Evolutionary conservation across 2,329 filamentous ascomycete species (phyloP), one percentile per base, ranked within the genome.

Genomic region (Ramichloridium luteum): DNA sequence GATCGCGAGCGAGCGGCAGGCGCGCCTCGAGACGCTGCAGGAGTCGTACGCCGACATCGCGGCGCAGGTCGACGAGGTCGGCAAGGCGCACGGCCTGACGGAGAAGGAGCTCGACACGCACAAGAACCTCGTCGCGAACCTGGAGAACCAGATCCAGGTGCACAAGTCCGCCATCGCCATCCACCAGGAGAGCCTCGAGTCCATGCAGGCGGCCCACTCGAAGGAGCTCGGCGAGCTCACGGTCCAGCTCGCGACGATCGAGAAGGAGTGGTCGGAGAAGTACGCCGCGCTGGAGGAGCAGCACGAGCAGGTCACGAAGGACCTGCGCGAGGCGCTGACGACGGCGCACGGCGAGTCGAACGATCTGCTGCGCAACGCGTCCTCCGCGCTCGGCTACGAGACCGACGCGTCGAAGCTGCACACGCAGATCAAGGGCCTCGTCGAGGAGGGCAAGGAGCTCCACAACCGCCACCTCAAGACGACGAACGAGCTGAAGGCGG

Each of bases 1-100:
- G 3, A 72, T 80, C 22, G 77, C 92, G 46, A 68, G 70, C 40
- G 68, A 64, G 43, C 82, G 86, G 46, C 65, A 74, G 9, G 53
- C 68, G 23, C 81, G 77, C 46, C 75, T 93, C 16, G 67, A 74
- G 3, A 72, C 80, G 42, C 66, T 93, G 10, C 84, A 93, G 55
- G 61, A 76, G 41, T 72, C 77, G 3, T 79, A 92, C 50, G 56
- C 69, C 17, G 67, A 68, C 15, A 71, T 80, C 30, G 72, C 74
- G 47, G 59, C 68, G 28, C 71, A 88, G 46, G 67, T 92, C 8
- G 72, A 82, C 23, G 69, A 79, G 32, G 69, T 77, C 27, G 65
- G 68, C 6, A 67, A 72, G 31, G 67, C 72, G 1, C 73, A 74
- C 32, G 71, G 74, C 13, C 55, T 68, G 13, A 65, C 61, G 11